Evolutionary conservation across 352 stramenopile species (phyloP), one percentile per base, ranked within the genome.

Genomic region (Phytophthora hybrid): DNA sequence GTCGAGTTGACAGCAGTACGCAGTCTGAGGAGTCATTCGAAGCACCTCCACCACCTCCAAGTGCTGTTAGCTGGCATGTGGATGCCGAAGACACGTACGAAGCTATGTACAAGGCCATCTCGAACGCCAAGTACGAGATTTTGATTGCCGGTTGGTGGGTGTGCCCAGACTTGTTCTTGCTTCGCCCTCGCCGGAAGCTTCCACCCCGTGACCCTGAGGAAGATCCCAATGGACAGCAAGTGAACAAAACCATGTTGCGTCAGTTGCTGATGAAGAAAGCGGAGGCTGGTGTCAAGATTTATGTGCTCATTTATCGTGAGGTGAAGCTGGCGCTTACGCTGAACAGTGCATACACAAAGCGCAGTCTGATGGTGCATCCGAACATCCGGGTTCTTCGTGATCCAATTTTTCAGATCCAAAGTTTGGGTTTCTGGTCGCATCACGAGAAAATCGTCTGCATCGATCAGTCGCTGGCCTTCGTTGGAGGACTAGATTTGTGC

Each of bases 371-470:
- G 78, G 66, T 91, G 8, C 88, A 95, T 9, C 84, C 83, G 1
- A 97, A 97, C 76, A 96, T 98, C 59, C 88, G 89, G 13, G 93
- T 98, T 23, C 75, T 98, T 31, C 89, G 94, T 1, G 93, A 98
- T 67, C 93, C 93, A 4, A 93, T 95, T 65, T 97, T 97, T 67
- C 90, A 96, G 76, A 94, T 97, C 46, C 89, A 97, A 78, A 93
- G 84, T 74, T 74, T 97, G 13, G 90, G 90, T 3, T 97, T 98
- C 52, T 98, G 92, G 93, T 97, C 88, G 34, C 94, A 98, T 74
- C 94, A 98, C 78, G 94, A 98, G 68, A 98, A 98, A 71, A 91
- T 98, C 46, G 91, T 98, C 29, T 93, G 94, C 55, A 83, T 98
- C 29, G 94, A 98, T 57, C 90, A 97, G 58, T 91, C 84, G 13